phyloP scores from a whole-genome alignment of 2,329 filamentous ascomycete genomes.

The Neopestalotiopsis sp. region DNA sequence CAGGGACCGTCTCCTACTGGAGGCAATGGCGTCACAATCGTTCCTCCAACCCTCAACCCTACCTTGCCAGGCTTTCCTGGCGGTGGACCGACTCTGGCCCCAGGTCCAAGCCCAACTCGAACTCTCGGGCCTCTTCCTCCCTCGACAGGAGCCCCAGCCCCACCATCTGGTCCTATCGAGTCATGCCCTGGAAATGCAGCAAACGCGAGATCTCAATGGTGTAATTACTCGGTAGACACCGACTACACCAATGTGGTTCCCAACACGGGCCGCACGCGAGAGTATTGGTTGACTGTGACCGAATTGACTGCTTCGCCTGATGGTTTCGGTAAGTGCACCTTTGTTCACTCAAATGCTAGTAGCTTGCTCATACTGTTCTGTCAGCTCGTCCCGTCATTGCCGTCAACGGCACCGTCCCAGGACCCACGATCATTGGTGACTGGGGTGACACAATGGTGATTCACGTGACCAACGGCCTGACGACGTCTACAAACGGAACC shows the following conservation, averaged over 20 bases:
- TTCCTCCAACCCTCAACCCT: neutral
- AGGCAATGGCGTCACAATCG: neutral
- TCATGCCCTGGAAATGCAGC: slow-evolving; percentile 29
- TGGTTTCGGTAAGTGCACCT: slow-evolving; percentile 35
- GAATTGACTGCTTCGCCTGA: slow-evolving; percentile 42
- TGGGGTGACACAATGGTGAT: slow-evolving; percentile 47
- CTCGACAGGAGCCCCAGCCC: neutral
- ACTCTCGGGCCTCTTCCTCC: slow-evolving; percentile 5
- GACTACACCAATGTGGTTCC: slow-evolving; percentile 40
- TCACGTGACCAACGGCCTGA: slow-evolving; percentile 56
- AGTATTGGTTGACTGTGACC: slow-evolving; percentile 41
- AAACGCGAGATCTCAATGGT: slow-evolving; percentile 39
- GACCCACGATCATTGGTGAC: slow-evolving; percentile 46
- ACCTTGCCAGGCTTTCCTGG: slow-evolving; percentile 2
- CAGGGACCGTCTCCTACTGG: neutral
- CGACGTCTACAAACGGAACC: slow-evolving; percentile 56
- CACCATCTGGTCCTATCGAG: neutral
- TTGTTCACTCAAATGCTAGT: neutral
- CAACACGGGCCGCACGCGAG: slow-evolving; percentile 46
- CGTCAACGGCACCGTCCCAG: slow-evolving; percentile 42
- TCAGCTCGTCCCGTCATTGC: slow-evolving; percentile 32
- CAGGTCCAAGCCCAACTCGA: slow-evolving; percentile 2
- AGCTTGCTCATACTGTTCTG: neutral
- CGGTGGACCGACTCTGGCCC: neutral
- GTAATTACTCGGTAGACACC: slow-evolving; percentile 45